These are phyloP conservation scores for Boletus insuetus DNA, from an alignment of 768 basidiomycete species.

Conservation along the genomic window DNA sequence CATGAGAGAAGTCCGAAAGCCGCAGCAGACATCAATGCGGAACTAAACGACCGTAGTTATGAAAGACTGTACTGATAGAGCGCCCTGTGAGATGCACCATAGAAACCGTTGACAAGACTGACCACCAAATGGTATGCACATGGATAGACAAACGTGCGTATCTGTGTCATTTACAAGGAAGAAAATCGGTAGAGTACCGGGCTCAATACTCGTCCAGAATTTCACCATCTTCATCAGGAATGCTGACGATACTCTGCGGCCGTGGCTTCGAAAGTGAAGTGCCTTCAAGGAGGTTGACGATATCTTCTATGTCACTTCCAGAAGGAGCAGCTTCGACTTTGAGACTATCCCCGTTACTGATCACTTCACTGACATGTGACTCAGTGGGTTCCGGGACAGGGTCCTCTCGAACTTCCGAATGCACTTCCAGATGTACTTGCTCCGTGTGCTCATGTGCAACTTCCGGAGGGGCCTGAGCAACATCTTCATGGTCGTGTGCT, in stretches of 20 bases:
- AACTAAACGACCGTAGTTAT: conserved; percentile 34
- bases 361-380: conserved; percentile 3
- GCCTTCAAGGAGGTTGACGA: conserved; percentile 63
- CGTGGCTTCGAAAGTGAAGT: conserved; percentile 35
- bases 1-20: conserved; percentile 14
- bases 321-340: not conserved
- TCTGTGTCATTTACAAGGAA: conserved; percentile 22
- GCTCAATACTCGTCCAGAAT: conserved; percentile 52
- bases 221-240: conserved; percentile 55
- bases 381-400: conserved; percentile 9
- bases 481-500: conserved; percentile 3
- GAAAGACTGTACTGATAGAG: conserved; percentile 24
- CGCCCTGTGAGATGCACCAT: conserved; percentile 1
- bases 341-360: conserved; percentile 9
- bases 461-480: not conserved
- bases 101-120: not conserved
- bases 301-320: conserved; percentile 55
- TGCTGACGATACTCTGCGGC: conserved; percentile 43
- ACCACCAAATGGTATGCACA: conserved; percentile 24
- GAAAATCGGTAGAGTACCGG: conserved; percentile 1
- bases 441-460: not conserved
- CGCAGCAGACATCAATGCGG: conserved; percentile 22
- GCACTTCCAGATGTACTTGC: not conserved
- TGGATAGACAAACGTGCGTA: conserved; percentile 21
- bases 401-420: conserved; percentile 8